Evolutionary conservation across 148 eudicot species (phyloP), one percentile per base, ranked within the genome.

Genomic region (Rhododendron kiyosumense): DNA sequence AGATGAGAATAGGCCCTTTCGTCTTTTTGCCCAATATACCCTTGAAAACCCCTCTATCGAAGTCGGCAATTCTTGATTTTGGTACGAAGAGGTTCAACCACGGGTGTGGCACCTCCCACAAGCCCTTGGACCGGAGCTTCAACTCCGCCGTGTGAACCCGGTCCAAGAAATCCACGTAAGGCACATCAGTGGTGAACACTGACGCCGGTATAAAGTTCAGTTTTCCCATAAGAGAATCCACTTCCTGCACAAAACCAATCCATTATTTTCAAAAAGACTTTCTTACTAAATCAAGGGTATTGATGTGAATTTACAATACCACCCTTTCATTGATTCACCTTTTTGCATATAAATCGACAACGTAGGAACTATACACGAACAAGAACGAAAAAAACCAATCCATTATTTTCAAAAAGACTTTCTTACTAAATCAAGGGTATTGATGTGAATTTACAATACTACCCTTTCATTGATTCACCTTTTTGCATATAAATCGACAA

Each of bases 101-200:
- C 34, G 98, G 98, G 90, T 96, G 99, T 0, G 99, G 98, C 26
- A 96, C 98, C 28, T 95, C 98, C 99, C 99, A 96, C 48, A 96
- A 88, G 20, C 93, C 95, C 89, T 94, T 93, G 84, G 98, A 90
- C 86, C 98, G 94, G 88, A 96, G 97, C 82, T 93, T 94, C 79
- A 96, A 77, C 90, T 95, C 99, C 52, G 98, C 99, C 86, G 93
- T 96, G 92, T 96, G 99, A 92, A 95, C 99, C 90, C 99, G 95
- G 91, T 96, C 96, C 86, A 96, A 71, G 90, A 96, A 96, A 83
- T 95, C 95, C 1, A 96, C 71, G 57, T 96, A 96, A 0, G 98
- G 93, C 76, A 96, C 90, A 87, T 96, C 99, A 0, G 99, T 94
- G 52, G 94, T 92, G 86, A 96, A 96, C 28, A 83, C 90, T 4